These are phyloP conservation scores for Taxillus chinensis DNA, from an alignment of 164 flowering plant species.

Conservation along the genomic window DNA sequence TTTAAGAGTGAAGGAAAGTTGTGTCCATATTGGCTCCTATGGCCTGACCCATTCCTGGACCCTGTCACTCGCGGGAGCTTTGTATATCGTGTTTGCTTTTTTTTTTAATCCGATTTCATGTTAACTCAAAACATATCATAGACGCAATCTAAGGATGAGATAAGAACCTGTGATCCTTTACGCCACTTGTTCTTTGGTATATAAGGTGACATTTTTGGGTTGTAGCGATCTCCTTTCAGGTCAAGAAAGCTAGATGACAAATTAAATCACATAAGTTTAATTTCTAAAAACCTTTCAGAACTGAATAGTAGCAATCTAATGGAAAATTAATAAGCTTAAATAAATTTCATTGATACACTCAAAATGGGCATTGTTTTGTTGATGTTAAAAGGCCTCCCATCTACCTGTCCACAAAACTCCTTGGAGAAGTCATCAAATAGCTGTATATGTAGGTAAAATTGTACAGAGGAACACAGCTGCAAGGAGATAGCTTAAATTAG, in stretches of 20 bases:
- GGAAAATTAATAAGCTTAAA: not conserved
- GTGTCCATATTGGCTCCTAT: no score
- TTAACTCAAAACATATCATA: not conserved
- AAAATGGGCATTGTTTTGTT: not conserved
- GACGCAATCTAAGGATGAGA: not conserved
- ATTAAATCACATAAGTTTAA: conserved; percentile 10
- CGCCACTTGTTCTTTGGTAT: conserved; percentile 80
- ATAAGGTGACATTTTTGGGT: conserved; percentile 72
- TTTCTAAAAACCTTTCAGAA: conserved; percentile 1
- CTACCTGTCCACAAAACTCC: conserved; percentile 96
- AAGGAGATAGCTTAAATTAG: conserved; percentile 4
- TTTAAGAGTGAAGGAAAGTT: no score
- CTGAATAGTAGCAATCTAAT: not conserved
- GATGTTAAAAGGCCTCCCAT: conserved; percentile 3
- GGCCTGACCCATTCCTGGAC: no score
- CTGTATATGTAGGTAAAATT: conserved; percentile 82
- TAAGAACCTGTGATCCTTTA: conserved; percentile 91
- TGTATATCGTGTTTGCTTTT: no score
- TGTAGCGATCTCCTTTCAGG: conserved; percentile 58
- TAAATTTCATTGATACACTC: no score
- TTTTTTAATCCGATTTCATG: not conserved
- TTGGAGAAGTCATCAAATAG: conserved; percentile 68
- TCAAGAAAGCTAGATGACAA: conserved; percentile 58
- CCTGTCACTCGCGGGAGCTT: no score
- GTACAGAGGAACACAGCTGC: conserved; percentile 94